phyloP scores from a whole-genome alignment of 192 early-diverging fungal species.

The Backusella tarrabulga region DNA sequence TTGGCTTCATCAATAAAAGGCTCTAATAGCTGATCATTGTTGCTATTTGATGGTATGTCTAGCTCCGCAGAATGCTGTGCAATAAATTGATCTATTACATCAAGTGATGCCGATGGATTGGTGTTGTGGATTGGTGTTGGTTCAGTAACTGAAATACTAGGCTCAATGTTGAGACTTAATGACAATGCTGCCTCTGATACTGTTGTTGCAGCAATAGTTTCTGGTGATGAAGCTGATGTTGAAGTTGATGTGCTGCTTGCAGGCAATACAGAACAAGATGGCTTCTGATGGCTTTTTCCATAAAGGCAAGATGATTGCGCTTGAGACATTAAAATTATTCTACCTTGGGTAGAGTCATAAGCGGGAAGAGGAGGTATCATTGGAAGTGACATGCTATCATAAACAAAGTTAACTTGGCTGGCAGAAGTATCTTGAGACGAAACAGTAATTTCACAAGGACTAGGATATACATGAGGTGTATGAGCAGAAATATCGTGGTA shows the following conservation, averaged over 20 bases:
- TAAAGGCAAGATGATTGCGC: not conserved
- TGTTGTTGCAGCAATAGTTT: not conserved
- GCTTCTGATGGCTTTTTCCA: not conserved
- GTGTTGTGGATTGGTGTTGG: conserved; percentile 1
- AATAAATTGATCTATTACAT: conserved; percentile 7
- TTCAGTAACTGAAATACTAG: conserved; percentile 12
- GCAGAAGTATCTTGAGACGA: not conserved
- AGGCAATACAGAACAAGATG: not conserved
- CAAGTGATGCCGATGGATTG: not conserved
- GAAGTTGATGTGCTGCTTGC: not conserved
- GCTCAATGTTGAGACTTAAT: conserved; percentile 10
- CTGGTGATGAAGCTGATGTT: not conserved
- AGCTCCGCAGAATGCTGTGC: not conserved
- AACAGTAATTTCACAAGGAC: not conserved
- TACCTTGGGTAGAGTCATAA: not conserved
- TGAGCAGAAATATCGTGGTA: not conserved
- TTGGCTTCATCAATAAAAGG: not conserved
- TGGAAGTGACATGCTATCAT: not conserved
- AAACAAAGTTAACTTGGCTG: not conserved
- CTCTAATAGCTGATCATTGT: not conserved
- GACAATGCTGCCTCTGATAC: not conserved
- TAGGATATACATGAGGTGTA: not conserved
- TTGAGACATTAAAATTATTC: not conserved
- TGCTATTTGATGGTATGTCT: not conserved
- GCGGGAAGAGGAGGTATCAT: conserved; percentile 5